A percentile compares a stretch with the other conserved stretches of the same genome.
phyloP scores from a whole-genome alignment of 116 monocot species.

The Dioscorea cayenensis region DNA sequence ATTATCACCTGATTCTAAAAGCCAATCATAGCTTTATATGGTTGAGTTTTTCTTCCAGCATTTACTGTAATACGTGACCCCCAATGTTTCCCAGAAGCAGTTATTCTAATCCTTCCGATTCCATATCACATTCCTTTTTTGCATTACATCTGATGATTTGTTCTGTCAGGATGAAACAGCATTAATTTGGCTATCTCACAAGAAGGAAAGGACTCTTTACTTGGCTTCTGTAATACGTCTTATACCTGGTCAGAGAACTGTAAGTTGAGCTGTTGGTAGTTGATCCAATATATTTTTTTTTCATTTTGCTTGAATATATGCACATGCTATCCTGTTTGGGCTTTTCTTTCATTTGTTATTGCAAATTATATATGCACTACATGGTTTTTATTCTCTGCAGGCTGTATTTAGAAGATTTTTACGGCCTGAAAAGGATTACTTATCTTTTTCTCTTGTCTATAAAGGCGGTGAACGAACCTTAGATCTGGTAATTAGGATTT shows the following conservation, averaged over 20 bases:
- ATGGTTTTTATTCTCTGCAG: slow-evolving; percentile 19
- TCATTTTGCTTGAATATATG: not conserved
- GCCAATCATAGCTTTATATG: not conserved
- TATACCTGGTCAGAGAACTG: slow-evolving; percentile 79
- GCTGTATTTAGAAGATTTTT: slow-evolving; percentile 65
- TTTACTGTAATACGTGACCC: not conserved
- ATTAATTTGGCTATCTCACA: slow-evolving; percentile 66
- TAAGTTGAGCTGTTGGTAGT: slow-evolving; percentile 14
- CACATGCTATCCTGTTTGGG: not conserved
- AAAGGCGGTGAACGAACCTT: slow-evolving; percentile 61
- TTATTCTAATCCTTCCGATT: too few species aligned
- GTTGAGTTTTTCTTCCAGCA: not conserved
- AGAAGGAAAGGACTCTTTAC: slow-evolving; percentile 57
- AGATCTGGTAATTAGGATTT: slow-evolving; percentile 48
- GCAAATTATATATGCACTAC: not conserved
- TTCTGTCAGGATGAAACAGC: slow-evolving; percentile 62
- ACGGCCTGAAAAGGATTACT: slow-evolving; percentile 70
- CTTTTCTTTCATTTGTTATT: not conserved
- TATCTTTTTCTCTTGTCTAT: slow-evolving; percentile 75
- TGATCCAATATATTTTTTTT: not conserved
- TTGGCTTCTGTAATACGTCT: slow-evolving; percentile 56
- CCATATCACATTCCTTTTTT: not conserved
- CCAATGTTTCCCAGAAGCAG: not conserved
- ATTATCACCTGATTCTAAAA: too few species aligned
- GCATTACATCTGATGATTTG: not conserved